Base-by-base conservation (phyloP, 257 asterid genomes). In the Echites panduratus region DNA sequence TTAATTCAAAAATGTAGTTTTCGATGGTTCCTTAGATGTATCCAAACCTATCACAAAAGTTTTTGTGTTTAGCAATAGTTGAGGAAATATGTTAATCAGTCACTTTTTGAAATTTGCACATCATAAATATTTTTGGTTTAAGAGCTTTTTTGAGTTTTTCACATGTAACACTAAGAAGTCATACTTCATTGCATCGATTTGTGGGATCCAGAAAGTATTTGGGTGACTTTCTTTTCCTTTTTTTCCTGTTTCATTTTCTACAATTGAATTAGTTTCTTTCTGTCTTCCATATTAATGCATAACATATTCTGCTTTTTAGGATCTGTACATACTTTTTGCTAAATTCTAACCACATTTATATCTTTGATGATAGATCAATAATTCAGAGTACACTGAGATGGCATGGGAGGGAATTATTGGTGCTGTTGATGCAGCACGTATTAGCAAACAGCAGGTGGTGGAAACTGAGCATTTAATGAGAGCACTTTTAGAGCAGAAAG, bases 381-480 rank as follows among this genome's bases (percentile, higher is more conserved):
- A 81, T 82, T 83, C 95, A 2, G 97, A 93, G 80, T 93, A 83
- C 73, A 90, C 97, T 41, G 97, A 93, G 85, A 89, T 89, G 96
- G 97, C 98, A 41, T 86, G 92, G 96, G 95, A 88, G 49, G 96
- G 92, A 62, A 73, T 93, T 47, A 77, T 82, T 26, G 88, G 89
- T 72, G 92, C 98, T 71, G 87, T 89, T 56, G 87, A 78, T 76
- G 97, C 96, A 9, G 96, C 97, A 50, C 87, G 84, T 50, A 84
- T 81, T 76, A 84, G 76, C 86, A 87, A 83, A 61, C 91, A 93
- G 72, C 97, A 89, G 76, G 85, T 90, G 58, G 95, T 90, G 59
- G 98, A 93, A 85, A 87, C 96, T 44, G 98, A 90, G 88, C 97
- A 93, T 84, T 83, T 90, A 50, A 82, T 90, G 90, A 90, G 91